Percentiles rank a stretch among this genome's conserved stretches.
Evolutionary conservation across 257 asterid genomes (phyloP).

Genomic region (Craterostigma plantagineum): DNA sequence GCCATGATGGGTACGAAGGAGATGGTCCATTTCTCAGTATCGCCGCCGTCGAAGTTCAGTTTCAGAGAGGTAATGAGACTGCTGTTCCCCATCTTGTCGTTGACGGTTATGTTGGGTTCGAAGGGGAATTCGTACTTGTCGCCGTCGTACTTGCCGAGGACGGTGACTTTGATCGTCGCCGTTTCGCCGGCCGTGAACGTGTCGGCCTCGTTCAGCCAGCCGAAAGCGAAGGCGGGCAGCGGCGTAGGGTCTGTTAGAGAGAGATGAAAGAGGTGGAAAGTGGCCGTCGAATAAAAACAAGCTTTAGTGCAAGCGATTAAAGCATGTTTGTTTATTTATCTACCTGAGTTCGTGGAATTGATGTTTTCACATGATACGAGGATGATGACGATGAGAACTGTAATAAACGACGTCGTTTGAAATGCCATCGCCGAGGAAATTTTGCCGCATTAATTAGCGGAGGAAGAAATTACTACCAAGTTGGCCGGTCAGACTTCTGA

Average conservation of each 20-base stretch:
- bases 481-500: no score
- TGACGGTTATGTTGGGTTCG: constrained; percentile 46
- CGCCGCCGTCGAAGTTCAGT: no score
- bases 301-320: not conserved
- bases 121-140: constrained; percentile 34
- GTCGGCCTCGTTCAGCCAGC: constrained; percentile 47
- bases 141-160: constrained; percentile 40
- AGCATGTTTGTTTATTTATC: not conserved
- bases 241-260: constrained; percentile 16
- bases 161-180: constrained; percentile 45
- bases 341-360: constrained; percentile 18
- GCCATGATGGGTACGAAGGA: constrained; percentile 60
- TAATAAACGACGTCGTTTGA: no score
- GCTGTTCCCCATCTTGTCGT: constrained; percentile 68
- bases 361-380: constrained; percentile 5
- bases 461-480: not conserved
- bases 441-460: no score
- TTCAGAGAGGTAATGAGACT: constrained; percentile 46
- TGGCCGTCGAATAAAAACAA: not conserved
- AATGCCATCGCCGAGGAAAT: constrained; percentile 15
- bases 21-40: constrained; percentile 44
- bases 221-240: constrained; percentile 50
- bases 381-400: constrained; percentile 10
- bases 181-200: constrained; percentile 49
- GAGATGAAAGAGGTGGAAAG: no score